phyloP scores from a whole-genome alignment of 2,329 filamentous ascomycete genomes.

The Coniochaeta hoffmannii region DNA sequence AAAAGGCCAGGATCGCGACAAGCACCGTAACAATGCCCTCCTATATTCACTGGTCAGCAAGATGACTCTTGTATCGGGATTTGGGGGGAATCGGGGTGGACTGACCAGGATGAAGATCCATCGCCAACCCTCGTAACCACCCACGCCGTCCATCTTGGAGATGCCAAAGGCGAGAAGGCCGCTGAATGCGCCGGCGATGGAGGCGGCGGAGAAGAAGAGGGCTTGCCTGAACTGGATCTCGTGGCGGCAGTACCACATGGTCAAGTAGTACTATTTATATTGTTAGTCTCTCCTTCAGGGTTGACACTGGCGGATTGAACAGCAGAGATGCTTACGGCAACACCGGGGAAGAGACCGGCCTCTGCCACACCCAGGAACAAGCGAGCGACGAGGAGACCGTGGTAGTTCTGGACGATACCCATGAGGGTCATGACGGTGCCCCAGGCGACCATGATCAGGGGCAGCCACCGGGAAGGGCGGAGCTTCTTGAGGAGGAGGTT shows the following conservation, averaged over 20 bases:
- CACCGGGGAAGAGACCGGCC: slow-evolving; percentile 58
- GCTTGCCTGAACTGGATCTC: slow-evolving; percentile 52
- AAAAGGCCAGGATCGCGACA: slow-evolving; percentile 60
- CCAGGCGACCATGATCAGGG: slow-evolving; percentile 65
- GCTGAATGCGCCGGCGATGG: slow-evolving; percentile 70
- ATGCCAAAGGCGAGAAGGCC: slow-evolving; percentile 66
- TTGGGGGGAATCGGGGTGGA: slow-evolving; percentile 40
- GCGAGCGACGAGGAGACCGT: slow-evolving; percentile 38
- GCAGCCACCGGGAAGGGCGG: slow-evolving; percentile 67
- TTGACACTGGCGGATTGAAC: slow-evolving; percentile 3
- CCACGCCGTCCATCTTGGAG: slow-evolving; percentile 60
- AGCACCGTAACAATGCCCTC: slow-evolving; percentile 26
- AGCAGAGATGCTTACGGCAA: slow-evolving; percentile 42
- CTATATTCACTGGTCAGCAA: slow-evolving; percentile 44
- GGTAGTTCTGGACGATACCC: slow-evolving; percentile 42
- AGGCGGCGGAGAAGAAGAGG: slow-evolving; percentile 77
- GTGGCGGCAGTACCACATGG: slow-evolving; percentile 52
- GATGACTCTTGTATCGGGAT: too few species aligned
- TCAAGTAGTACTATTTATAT: slow-evolving; percentile 49
- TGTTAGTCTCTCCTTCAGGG: too few species aligned
- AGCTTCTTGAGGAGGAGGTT: slow-evolving; percentile 71
- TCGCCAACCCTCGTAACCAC: slow-evolving; percentile 50
- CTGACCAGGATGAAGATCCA: slow-evolving; percentile 56
- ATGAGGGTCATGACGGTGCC: slow-evolving; percentile 41
- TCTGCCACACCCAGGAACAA: slow-evolving; percentile 60